Evolutionary conservation across 73 alveolate genomes (phyloP).

Genomic region (Paraurostyla sp.): DNA sequence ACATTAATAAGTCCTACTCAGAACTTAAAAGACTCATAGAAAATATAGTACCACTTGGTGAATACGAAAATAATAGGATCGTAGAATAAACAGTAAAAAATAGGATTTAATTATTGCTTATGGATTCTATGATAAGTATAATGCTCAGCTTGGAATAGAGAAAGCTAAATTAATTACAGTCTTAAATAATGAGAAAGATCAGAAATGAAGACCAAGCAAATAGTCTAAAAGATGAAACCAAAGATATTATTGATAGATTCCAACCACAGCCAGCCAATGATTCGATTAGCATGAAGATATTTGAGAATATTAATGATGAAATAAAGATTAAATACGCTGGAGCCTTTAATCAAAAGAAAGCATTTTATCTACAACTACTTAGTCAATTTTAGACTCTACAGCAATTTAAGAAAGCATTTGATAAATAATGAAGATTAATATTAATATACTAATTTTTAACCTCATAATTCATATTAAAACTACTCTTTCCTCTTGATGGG

Average conservation of each 20-base stretch:
- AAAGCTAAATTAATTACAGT: background rate
- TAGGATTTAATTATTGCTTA: no score
- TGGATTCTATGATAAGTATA: no score
- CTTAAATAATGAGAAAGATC: background rate
- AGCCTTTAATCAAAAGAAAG: background rate
- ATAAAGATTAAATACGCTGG: background rate
- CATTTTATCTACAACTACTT: no score
- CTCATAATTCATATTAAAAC: background rate
- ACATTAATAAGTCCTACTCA: background rate
- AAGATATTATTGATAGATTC: background rate
- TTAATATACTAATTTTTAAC: background rate
- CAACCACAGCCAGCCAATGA: no score
- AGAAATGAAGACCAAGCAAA: background rate
- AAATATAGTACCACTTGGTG: no score
- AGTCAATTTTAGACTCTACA: no score
- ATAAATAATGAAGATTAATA: background rate
- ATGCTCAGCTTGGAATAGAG: no score
- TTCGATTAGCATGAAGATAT: no score
- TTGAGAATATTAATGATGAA: no score
- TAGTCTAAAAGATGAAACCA: background rate
- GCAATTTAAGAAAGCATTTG: background rate
- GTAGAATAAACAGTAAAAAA: no score
- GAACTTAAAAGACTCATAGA: background rate
- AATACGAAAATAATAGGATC: no score
- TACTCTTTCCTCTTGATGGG: background rate